phyloP scores from a whole-genome alignment of 1,139 yeast species.

The Saccharomycopsis hybrid region DNA sequence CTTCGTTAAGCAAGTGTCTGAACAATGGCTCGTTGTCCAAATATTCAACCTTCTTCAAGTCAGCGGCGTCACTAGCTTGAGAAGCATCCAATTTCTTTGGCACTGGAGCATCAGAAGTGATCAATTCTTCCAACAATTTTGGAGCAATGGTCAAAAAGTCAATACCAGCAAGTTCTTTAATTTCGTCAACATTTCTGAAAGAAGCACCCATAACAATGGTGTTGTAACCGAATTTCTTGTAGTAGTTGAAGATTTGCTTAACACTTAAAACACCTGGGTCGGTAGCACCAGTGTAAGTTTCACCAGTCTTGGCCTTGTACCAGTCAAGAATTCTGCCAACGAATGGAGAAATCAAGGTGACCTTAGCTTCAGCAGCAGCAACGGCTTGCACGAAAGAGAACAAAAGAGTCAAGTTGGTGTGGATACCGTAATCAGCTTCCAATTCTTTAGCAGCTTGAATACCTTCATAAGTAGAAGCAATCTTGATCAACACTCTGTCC shows the following conservation, averaged over 20 bases:
- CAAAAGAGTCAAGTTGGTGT: conserved; percentile 91
- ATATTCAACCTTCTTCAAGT: conserved; percentile 72
- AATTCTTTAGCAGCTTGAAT: conserved; percentile 97
- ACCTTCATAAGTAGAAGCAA: conserved; percentile 99
- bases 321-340: conserved; percentile 99
- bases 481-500: conserved; percentile 90
- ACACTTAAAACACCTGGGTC: conserved; percentile 98
- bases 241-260: conserved; percentile 85
- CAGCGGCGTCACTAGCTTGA: conserved; percentile 47
- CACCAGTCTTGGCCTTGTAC: conserved; percentile 94
- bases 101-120: conserved; percentile 68
- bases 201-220: conserved; percentile 99
- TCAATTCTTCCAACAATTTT: conserved; percentile 80
- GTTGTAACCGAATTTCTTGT: conserved; percentile 93
- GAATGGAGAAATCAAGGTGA: conserved; percentile 95
- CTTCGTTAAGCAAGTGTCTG: conserved; percentile 91
- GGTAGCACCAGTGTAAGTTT: conserved; percentile 67
- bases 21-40: conserved; percentile 82
- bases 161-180: conserved; percentile 94
- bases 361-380: conserved; percentile 97
- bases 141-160: conserved; percentile 97
- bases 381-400: conserved; percentile 97
- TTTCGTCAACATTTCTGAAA: conserved; percentile 96
- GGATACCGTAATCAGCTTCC: conserved; percentile 85
- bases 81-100: conserved; percentile 72